Conservation (phyloP, 179 eudicot genomes). For the Spergularia azorica region DNA sequence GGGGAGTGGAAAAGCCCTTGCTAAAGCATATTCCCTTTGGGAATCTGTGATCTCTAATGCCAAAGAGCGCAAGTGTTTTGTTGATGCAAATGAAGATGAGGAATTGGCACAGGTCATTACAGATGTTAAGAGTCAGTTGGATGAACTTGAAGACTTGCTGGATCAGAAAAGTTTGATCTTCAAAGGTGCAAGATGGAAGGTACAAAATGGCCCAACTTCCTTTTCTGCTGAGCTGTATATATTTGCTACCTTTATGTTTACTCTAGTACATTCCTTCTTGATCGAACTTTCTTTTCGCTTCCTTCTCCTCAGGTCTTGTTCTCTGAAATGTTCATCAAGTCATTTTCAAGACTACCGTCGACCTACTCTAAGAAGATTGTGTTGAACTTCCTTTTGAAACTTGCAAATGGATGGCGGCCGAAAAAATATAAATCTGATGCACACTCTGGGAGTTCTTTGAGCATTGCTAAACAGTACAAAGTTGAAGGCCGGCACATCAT, state of each 20-base stretch:
- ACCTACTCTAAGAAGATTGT: conserved; percentile 45
- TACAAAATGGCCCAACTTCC: conserved; percentile 12
- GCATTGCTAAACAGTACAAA: conserved; percentile 50
- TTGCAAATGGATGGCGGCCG: conserved; percentile 81
- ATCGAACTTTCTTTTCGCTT: not conserved
- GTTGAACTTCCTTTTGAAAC: conserved; percentile 51
- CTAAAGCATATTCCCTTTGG: conserved; percentile 49
- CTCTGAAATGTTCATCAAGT: conserved; percentile 61
- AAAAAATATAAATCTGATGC: conserved; percentile 46
- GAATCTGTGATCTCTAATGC: conserved; percentile 51
- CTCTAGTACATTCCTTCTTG: not conserved
- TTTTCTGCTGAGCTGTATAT: not conserved
- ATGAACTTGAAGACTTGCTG: conserved; percentile 63
- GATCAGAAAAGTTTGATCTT: conserved; percentile 53
- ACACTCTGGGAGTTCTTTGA: conserved; percentile 41
- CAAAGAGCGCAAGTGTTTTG: conserved; percentile 48
- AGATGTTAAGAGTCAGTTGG: conserved; percentile 60
- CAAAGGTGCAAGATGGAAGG: conserved; percentile 67
- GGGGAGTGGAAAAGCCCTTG: conserved; percentile 54
- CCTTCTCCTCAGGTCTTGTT: conserved; percentile 49
- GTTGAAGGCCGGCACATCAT: conserved; percentile 56
- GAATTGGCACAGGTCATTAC: conserved; percentile 45
- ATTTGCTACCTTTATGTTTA: not conserved
- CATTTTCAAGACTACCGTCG: conserved; percentile 50
- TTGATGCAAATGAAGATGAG: conserved; percentile 58